Conservation (phyloP, 1,284 basidiomycete genomes). For the Ceratobasidium sp. region DNA sequence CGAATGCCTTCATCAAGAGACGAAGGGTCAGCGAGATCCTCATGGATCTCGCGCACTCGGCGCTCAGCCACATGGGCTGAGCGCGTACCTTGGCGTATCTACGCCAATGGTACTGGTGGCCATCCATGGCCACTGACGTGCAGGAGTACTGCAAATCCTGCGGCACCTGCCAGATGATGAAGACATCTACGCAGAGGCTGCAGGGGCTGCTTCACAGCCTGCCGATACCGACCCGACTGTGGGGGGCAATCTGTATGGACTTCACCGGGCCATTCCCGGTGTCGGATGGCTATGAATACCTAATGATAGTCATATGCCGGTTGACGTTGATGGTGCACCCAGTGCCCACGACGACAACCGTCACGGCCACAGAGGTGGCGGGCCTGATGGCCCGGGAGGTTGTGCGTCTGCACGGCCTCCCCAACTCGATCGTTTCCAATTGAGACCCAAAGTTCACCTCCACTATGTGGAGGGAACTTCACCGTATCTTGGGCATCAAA, state of each 20-base stretch:
- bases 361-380: constrained; percentile 55
- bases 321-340: constrained; percentile 56
- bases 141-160: constrained; percentile 42
- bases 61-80: constrained; percentile 44
- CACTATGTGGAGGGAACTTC: constrained; percentile 55
- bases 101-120: constrained; percentile 46
- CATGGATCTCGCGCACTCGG: constrained; percentile 40
- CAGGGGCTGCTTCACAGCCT: constrained; percentile 55
- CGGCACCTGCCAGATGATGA: constrained; percentile 28
- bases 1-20: constrained; percentile 47
- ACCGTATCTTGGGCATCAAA: constrained; percentile 53
- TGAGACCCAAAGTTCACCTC: constrained; percentile 56
- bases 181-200: constrained; percentile 45
- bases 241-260: constrained; percentile 58
- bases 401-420: constrained; percentile 58
- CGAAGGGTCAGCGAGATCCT: constrained; percentile 44
- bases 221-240: constrained; percentile 52
- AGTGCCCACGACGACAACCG: constrained; percentile 51
- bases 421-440: constrained; percentile 56
- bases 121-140: constrained; percentile 40
- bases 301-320: constrained; percentile 57
- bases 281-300: constrained; percentile 51
- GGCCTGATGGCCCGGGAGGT: constrained; percentile 56
- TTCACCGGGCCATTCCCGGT: constrained; percentile 59
- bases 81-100: constrained; percentile 43